Evolutionary conservation across 2,329 filamentous ascomycete genomes (phyloP).

Genomic region (Ophiostoma populinum): DNA sequence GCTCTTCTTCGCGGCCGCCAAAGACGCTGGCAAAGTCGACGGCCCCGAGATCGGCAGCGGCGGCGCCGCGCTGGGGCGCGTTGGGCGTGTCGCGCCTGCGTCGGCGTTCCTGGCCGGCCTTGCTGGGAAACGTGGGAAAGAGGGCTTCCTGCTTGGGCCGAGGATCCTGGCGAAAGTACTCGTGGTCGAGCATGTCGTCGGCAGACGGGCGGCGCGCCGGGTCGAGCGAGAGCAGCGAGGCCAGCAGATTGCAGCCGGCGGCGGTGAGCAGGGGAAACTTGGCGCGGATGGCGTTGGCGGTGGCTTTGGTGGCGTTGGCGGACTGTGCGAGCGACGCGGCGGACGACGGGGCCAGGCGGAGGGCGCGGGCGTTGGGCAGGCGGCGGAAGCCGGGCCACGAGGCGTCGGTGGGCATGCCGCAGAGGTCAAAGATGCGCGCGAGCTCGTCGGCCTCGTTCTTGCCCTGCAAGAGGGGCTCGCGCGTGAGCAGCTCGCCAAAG

Average conservation of each 20-base stretch:
- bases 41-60: conserved; percentile 36
- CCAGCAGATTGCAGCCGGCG: conserved; percentile 54
- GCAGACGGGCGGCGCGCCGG: conserved; percentile 56
- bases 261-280: conserved; percentile 69
- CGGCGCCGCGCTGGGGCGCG: conserved; percentile 63
- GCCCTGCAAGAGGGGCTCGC: conserved; percentile 69
- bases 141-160: conserved; percentile 77
- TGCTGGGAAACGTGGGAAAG: conserved; percentile 94
- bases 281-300: conserved; percentile 51
- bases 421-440: conserved; percentile 73
- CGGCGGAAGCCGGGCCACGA: conserved; percentile 76
- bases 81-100: conserved; percentile 58
- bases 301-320: conserved; percentile 16
- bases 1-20: conserved; percentile 46
- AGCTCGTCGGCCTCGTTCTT: conserved; percentile 88
- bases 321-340: conserved; percentile 20
- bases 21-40: conserved; percentile 59
- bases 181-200: conserved; percentile 55
- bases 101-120: conserved; percentile 77
- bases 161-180: conserved; percentile 79
- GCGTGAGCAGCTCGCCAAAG: conserved; percentile 75
- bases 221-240: conserved; percentile 54
- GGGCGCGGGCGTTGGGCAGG: conserved; percentile 67
- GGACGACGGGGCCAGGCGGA: conserved; percentile 45
- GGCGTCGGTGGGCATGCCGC: conserved; percentile 68